Evolutionary conservation across 108 stramenopile species (phyloP), one percentile per base, ranked within the genome.

Genomic region (Epipyxis sp.): DNA sequence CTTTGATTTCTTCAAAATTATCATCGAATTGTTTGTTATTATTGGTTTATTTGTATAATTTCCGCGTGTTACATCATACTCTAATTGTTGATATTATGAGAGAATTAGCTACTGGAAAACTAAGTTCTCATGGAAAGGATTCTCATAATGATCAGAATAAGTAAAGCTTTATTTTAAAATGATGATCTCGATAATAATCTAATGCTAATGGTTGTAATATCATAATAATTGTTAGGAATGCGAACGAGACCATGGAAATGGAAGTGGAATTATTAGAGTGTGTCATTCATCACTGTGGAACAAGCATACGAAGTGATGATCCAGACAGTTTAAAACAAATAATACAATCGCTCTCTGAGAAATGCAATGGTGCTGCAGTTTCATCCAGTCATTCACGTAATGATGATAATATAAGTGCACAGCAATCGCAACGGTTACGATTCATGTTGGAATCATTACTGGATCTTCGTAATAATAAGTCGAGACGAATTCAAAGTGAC

Each of bases 31-130:
- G 91, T 37, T 84, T 92, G 34, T 84, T 97, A 69, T 77, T 94
- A 43, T 79, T 97, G 20, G 93, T 91, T 69, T 97, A 95, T 78
- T 83, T 97, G 3, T 95, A 94, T 90, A 94, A 93, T 69, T 94
- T 90, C 77, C 84, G 82, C 57, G 82, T 95, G 57, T 88, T 93
- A 58, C 92, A 94, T 74, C 93, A 91, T 77, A 81, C 91, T 0
- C 87, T 97, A 10, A 89, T 97, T 57, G 94, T 94, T 62, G n/a
- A n/a, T n/a, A n/a, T n/a, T n/a, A n/a, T n/a, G n/a, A n/a, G n/a
- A n/a, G n/a, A n/a, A n/a, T n/a, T n/a, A n/a, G n/a, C n/a, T n/a
- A n/a, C n/a, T n/a, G n/a, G n/a, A n/a, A n/a, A n/a, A n/a, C n/a
- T n/a, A n/a, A n/a, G n/a, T n/a, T n/a, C n/a, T n/a, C n/a, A n/a